Conservation (phyloP, 345 rosid species). For the Salix suchowensis region DNA sequence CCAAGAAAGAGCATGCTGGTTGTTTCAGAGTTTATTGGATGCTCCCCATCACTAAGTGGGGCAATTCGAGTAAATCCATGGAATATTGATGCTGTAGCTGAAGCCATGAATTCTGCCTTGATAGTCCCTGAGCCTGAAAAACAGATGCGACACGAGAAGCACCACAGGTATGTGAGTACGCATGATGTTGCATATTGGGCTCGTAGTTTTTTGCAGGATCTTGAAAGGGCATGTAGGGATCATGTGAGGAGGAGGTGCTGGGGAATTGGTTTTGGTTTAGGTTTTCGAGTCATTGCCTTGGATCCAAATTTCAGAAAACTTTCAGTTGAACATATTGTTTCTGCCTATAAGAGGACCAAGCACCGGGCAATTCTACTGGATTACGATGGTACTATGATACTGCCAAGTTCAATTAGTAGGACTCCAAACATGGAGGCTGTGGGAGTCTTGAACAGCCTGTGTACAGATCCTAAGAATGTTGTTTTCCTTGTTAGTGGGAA, state of each 20-base stretch:
- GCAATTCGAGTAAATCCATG: slow-evolving; percentile 93
- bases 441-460: slow-evolving; percentile 54
- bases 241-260: slow-evolving; percentile 80
- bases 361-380: slow-evolving; percentile 83
- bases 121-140: slow-evolving; percentile 66
- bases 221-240: slow-evolving; percentile 80
- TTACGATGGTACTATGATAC: slow-evolving; percentile 77
- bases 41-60: slow-evolving; percentile 88
- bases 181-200: slow-evolving; percentile 98
- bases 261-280: slow-evolving; percentile 93
- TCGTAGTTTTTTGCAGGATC: slow-evolving; percentile 86
- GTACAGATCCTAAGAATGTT: slow-evolving; percentile 69
- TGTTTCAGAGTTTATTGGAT: slow-evolving; percentile 86
- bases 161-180: slow-evolving; percentile 79
- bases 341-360: slow-evolving; percentile 79
- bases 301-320: slow-evolving; percentile 90
- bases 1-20: slow-evolving; percentile 87
- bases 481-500: slow-evolving; percentile 85
- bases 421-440: slow-evolving; percentile 55
- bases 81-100: slow-evolving; percentile 84
- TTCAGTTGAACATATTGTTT: slow-evolving; percentile 78
- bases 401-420: slow-evolving; percentile 48
- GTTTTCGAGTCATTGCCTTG: slow-evolving; percentile 81
- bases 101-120: slow-evolving; percentile 81
- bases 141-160: slow-evolving; percentile 89